Percentiles rank a stretch among this genome's conserved stretches.
These are phyloP conservation scores for Polysphondylium violaceum DNA, from an alignment of 78 protist genomes.

Conservation along the genomic window DNA sequence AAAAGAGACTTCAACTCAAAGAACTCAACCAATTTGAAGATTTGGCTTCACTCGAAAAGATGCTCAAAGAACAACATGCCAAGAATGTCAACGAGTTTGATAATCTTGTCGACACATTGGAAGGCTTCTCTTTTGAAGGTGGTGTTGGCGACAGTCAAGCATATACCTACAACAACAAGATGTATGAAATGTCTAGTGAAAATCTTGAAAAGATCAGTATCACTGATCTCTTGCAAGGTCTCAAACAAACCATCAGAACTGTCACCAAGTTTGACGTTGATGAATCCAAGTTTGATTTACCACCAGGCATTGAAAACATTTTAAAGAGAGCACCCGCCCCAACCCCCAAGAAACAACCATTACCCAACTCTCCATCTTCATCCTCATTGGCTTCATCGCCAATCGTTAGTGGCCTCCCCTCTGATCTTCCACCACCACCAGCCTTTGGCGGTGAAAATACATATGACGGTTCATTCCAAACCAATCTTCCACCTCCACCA, in stretches of 20 bases:
- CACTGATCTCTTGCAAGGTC: conserved; percentile 65
- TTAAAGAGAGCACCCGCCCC: conserved; percentile 44
- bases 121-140: conserved; percentile 67
- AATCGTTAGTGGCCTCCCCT: too few species aligned
- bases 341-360: background rate
- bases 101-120: conserved; percentile 33
- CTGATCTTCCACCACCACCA: conserved; percentile 53
- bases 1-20: conserved; percentile 32
- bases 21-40: conserved; percentile 75
- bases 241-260: conserved; percentile 49
- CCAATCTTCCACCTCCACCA: conserved; percentile 67
- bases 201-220: conserved; percentile 58
- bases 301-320: conserved; percentile 73
- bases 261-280: conserved; percentile 73
- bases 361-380: background rate
- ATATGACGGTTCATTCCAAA: background rate
- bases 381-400: conserved; percentile 6
- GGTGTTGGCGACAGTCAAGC: conserved; percentile 71
- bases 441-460: background rate
- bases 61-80: conserved; percentile 63
- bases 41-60: conserved; percentile 38
- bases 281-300: conserved; percentile 51
- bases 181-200: conserved; percentile 69
- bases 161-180: conserved; percentile 59
- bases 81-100: conserved; percentile 47